A percentile compares a stretch with the other conserved stretches of the same genome.
Evolutionary conservation across 202 grass and related monocot genomes (phyloP).

Genomic region (Elaeis oleifera): DNA sequence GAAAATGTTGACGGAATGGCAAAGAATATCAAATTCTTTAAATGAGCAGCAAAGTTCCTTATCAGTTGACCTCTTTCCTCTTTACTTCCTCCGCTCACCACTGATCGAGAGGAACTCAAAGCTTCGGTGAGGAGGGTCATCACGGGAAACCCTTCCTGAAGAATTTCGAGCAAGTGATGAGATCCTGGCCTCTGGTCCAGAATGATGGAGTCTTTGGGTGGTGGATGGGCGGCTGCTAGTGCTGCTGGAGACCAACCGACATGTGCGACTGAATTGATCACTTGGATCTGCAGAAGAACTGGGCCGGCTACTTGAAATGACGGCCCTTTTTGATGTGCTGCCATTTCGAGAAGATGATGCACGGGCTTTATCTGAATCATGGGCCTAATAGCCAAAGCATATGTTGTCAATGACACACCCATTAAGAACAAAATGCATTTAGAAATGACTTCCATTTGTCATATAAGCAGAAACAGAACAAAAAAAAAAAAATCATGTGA

Average conservation of each 20-base stretch:
- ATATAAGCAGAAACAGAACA: too few relatives aligned
- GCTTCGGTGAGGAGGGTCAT: conserved; percentile 41
- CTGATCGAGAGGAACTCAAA: conserved; percentile 72
- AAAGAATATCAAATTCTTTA: too few relatives aligned
- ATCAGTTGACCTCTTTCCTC: neutral
- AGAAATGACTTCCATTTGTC: too few relatives aligned
- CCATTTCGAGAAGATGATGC: conserved; percentile 13
- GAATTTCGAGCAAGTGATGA: conserved; percentile 30
- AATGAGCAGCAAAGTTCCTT: too few relatives aligned
- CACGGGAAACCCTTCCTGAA: conserved; percentile 27
- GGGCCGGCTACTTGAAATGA: conserved; percentile 5
- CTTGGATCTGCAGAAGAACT: conserved; percentile 10
- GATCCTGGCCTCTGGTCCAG: conserved; percentile 45
- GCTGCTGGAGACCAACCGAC: conserved; percentile 55
- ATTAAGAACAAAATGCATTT: too few relatives aligned
- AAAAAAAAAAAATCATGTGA: too few relatives aligned
- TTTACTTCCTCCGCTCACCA: conserved; percentile 55
- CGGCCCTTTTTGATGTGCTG: conserved; percentile 17
- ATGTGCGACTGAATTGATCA: conserved; percentile 28
- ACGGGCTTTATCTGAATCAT: neutral
- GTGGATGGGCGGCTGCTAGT: conserved; percentile 52
- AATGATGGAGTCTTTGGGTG: conserved; percentile 71
- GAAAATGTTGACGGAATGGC: too few relatives aligned
- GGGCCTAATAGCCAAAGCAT: neutral
- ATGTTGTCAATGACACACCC: too few relatives aligned